phyloP scores from a whole-genome alignment of 140 eudicot species.

The Anethum foeniculum region DNA sequence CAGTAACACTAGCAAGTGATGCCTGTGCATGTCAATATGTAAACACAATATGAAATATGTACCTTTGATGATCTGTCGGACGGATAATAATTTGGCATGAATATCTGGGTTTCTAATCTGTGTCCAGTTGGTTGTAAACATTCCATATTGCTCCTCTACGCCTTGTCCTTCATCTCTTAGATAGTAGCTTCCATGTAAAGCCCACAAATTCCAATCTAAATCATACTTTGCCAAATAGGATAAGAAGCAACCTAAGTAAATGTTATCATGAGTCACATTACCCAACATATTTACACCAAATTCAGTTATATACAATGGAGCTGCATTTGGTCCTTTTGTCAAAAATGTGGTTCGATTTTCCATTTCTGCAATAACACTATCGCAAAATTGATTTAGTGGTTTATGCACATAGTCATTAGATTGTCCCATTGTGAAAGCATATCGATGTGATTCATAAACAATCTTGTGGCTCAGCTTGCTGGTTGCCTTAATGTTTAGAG shows the following conservation, averaged over 20 bases:
- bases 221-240: slow-evolving; percentile 34
- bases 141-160: slow-evolving; percentile 39
- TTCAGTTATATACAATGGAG: slow-evolving; percentile 40
- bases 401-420: background rate
- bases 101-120: slow-evolving; percentile 26
- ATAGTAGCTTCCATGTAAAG: slow-evolving; percentile 43
- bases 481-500: slow-evolving; percentile 16
- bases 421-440: slow-evolving; percentile 11
- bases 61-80: slow-evolving; percentile 40
- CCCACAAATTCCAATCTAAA: slow-evolving; percentile 59
- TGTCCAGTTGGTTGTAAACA: slow-evolving; percentile 32
- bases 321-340: background rate
- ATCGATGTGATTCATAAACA: slow-evolving; percentile 26
- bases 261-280: slow-evolving; percentile 13
- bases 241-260: slow-evolving; percentile 37
- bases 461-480: slow-evolving; percentile 8
- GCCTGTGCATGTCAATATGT: background rate
- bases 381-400: slow-evolving; percentile 10
- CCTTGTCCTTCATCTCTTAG: slow-evolving; percentile 29
- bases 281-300: slow-evolving; percentile 39
- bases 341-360: background rate
- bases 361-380: background rate
- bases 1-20: background rate
- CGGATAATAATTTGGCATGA: slow-evolving; percentile 15
- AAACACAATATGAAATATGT: background rate